Evolutionary conservation across 2,329 filamentous ascomycete genomes (phyloP), one percentile per base, ranked within the genome.

Genomic region (Pyrenochaeta sp.): DNA sequence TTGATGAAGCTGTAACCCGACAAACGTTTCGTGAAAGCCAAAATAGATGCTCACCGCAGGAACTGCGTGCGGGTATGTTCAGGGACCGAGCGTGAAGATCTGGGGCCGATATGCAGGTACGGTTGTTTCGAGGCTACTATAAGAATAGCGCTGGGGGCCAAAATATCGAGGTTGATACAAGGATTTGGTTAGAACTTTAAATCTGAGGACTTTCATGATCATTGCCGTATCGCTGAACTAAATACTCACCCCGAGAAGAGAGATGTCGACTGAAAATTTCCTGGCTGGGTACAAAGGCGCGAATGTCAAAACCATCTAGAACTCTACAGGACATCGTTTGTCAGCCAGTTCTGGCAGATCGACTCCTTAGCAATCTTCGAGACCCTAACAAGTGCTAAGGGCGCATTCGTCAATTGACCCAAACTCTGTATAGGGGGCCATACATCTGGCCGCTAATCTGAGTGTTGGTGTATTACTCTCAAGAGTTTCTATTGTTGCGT

Each of bases 41-140:
- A 28, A 19, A 29, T 27, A 18, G 30, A 40, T 28, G 34, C 6
- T 10, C 19, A 22, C 28, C 29, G 21, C 23, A 20, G 23, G 11
- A 9, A 21, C 6, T 19, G 29, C 29, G n/a, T 28, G 11, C 22
- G 37, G 44, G 22, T 40, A 43, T 47, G 37, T 46, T 45, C 45
- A 44, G 50, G 37, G 48, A 31, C 20, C 38, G 23, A 30, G 22
- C 27, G 28, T 17, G 41, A 39, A 30, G 47, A 51, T 51, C 44
- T 31, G 55, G 56, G 57, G 53, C 49, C 30, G 31, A 46, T 54
- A 60, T 60, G 57, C 55, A 62, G 57, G 59, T 60, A 60, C 56
- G 30, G 36, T 22, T 18, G 34, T 31, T 31, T 36, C 22, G 20
- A 28, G 34, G 30, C 18, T 19, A 41, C 20, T 30, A 27, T 30